Evolutionary conservation across 768 basidiomycete genomes (phyloP).

Genomic region (Leccinum imitatum): DNA sequence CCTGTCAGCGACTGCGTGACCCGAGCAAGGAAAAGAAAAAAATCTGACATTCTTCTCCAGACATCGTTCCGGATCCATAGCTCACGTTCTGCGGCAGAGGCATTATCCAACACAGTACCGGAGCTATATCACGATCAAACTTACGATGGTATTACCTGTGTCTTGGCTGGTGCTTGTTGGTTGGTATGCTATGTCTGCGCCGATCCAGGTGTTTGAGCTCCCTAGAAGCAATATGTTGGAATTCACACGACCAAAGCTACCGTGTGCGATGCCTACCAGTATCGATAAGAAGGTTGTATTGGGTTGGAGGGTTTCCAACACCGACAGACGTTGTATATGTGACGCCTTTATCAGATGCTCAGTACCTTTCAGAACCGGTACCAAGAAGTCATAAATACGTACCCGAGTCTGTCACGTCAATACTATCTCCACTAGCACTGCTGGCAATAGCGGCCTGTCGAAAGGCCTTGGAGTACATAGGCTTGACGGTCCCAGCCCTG

Average conservation of each 20-base stretch:
- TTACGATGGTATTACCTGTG: constrained; percentile 38
- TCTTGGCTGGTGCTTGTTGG: constrained; percentile 45
- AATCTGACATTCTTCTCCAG: constrained; percentile 49
- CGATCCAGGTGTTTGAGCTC: constrained; percentile 57
- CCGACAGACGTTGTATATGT: constrained; percentile 54
- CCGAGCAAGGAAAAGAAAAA: neutral
- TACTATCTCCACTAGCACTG: constrained; percentile 26
- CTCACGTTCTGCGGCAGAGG: constrained; percentile 40
- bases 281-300: constrained; percentile 56
- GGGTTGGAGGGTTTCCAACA: constrained; percentile 49
- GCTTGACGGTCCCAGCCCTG: constrained; percentile 14
- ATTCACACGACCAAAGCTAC: neutral
- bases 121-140: constrained; percentile 9
- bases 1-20: constrained; percentile 1
- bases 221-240: constrained; percentile 20
- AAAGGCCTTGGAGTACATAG: constrained; percentile 9
- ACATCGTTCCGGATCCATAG: constrained; percentile 57
- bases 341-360: constrained; percentile 34
- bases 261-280: constrained; percentile 40
- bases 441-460: constrained; percentile 10
- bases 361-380: neutral
- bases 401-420: constrained; percentile 60
- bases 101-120: neutral
- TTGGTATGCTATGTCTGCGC: constrained; percentile 46
- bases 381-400: constrained; percentile 1